Conservation (phyloP, 176 grass and related monocot species). For the Eleusine indica region DNA sequence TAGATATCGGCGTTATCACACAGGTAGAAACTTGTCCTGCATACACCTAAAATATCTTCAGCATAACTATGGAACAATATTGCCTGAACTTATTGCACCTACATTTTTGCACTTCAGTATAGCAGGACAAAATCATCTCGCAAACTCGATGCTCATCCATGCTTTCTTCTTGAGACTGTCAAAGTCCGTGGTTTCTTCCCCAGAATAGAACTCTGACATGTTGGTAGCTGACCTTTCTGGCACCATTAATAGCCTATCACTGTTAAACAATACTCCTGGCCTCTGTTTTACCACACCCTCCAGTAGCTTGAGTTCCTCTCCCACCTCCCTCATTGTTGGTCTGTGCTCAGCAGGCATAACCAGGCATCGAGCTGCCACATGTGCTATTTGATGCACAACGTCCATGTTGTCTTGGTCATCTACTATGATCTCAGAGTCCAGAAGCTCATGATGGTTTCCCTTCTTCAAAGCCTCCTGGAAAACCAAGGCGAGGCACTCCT, state of each 20-base stretch:
- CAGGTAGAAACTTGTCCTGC: too few relatives aligned
- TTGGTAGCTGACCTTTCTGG: not conserved
- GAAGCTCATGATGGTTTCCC: not conserved
- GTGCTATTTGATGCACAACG: not conserved
- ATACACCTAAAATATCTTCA: too few relatives aligned
- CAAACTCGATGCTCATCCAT: slow-evolving; percentile 15
- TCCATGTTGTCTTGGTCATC: slow-evolving; percentile 4
- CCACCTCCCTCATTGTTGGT: slow-evolving; percentile 15
- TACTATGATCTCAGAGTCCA: slow-evolving; percentile 8
- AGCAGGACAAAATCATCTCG: not conserved
- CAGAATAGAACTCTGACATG: too few relatives aligned
- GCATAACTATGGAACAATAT: too few relatives aligned
- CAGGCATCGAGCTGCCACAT: not conserved
- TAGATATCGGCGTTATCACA: too few relatives aligned
- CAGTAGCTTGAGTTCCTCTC: not conserved
- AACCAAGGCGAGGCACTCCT: not conserved
- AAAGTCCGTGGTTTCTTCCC: not conserved
- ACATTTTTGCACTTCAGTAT: too few relatives aligned
- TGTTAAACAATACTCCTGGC: not conserved
- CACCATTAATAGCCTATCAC: not conserved
- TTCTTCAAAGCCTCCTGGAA: slow-evolving; percentile 2
- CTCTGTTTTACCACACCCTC: not conserved
- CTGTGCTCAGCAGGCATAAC: not conserved
- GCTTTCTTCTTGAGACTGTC: not conserved
- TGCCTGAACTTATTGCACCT: too few relatives aligned